Evolutionary conservation across 2,329 filamentous ascomycete species (phyloP).

Genomic region (Aureobasidium sp.): DNA sequence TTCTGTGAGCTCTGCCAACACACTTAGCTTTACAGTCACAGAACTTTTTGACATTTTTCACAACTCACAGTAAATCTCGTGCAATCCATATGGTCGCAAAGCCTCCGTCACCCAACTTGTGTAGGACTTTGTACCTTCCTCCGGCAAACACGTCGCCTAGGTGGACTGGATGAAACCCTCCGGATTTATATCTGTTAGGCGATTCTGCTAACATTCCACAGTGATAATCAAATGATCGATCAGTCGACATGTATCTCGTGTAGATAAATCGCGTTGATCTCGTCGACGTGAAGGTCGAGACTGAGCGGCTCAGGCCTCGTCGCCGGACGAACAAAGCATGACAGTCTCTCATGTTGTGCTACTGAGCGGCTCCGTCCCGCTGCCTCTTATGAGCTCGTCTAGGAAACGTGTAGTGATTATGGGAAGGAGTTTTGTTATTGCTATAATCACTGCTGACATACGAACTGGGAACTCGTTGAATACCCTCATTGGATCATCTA

Average conservation of each 20-base stretch:
- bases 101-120: conserved; percentile 34
- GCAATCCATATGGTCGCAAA: conserved; percentile 34
- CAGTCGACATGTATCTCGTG: neutral
- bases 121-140: conserved; percentile 31
- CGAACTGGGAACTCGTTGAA: too few species aligned
- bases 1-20: conserved; percentile 5
- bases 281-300: neutral
- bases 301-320: neutral
- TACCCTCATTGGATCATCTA: too few species aligned
- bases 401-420: too few species aligned
- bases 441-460: too few species aligned
- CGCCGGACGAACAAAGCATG: neutral
- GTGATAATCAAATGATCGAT: neutral
- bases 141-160: conserved; percentile 27
- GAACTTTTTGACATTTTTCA: neutral
- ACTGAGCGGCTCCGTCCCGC: neutral
- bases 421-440: too few species aligned
- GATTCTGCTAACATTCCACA: conserved; percentile 12
- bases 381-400: too few species aligned
- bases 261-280: neutral
- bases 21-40: neutral
- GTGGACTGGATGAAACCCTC: conserved; percentile 31
- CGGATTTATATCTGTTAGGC: conserved; percentile 20
- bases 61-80: conserved; percentile 25
- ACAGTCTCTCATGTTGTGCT: neutral